These are phyloP conservation scores for Rutstroemia sp. DNA, from an alignment of 2,329 filamentous ascomycete species.

Conservation along the genomic window DNA sequence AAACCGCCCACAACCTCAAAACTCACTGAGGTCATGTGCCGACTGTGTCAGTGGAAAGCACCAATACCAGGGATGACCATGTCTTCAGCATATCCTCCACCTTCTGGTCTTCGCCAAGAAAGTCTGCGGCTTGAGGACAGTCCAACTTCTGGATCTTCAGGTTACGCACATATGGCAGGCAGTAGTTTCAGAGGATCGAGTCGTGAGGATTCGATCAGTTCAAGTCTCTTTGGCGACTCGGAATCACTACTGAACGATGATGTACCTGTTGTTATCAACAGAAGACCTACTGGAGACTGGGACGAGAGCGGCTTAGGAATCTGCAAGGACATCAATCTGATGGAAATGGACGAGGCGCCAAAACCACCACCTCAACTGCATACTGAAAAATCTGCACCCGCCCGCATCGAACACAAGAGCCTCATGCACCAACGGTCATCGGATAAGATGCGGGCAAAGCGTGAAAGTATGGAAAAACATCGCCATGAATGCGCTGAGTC, in stretches of 20 bases:
- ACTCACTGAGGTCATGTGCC: slow-evolving; percentile 77
- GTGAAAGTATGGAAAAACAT: slow-evolving; percentile 67
- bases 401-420: slow-evolving; percentile 41
- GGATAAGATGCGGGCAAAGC: slow-evolving; percentile 68
- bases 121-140: slow-evolving; percentile 66
- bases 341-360: slow-evolving; percentile 31
- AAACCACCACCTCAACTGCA: slow-evolving; percentile 44
- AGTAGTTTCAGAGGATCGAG: slow-evolving; percentile 74
- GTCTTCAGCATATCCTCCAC: slow-evolving; percentile 49
- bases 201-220: slow-evolving; percentile 81
- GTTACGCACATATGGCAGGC: slow-evolving; percentile 66
- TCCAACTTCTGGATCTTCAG: slow-evolving; percentile 59
- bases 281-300: slow-evolving; percentile 72
- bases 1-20: slow-evolving; percentile 94
- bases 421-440: slow-evolving; percentile 54
- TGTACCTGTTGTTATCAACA: slow-evolving; percentile 65
- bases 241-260: slow-evolving; percentile 76
- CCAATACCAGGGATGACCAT: slow-evolving; percentile 45
- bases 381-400: slow-evolving; percentile 58
- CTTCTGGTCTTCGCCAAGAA: slow-evolving; percentile 58
- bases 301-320: slow-evolving; percentile 74
- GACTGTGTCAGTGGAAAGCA: slow-evolving; percentile 89
- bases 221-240: slow-evolving; percentile 79
- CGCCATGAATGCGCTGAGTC: slow-evolving; percentile 73
- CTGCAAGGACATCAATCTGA: slow-evolving; percentile 44